Evolutionary conservation across 805 yeast genomes (phyloP).

Genomic region (Metschnikowia continentalis): DNA sequence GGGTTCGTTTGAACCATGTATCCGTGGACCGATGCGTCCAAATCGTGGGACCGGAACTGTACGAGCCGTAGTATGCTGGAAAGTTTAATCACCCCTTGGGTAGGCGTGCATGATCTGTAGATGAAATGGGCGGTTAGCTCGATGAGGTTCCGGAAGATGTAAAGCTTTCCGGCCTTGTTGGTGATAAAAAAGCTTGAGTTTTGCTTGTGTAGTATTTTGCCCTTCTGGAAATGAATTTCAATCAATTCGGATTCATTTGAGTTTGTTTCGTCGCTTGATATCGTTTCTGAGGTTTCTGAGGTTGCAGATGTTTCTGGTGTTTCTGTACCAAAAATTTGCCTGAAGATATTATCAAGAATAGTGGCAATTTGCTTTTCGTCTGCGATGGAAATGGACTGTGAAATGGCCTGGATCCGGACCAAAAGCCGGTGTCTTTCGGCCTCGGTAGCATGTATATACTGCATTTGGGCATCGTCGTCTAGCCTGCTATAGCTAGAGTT

Average conservation of each 20-base stretch:
- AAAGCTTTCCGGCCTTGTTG: slow-evolving; percentile 15
- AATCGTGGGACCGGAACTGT: slow-evolving; percentile 11
- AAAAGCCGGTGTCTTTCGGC: slow-evolving; percentile 23
- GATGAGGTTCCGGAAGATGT: slow-evolving; percentile 19
- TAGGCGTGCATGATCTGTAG: slow-evolving; percentile 7
- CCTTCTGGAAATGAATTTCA: too few relatives aligned
- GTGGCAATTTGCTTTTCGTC: slow-evolving; percentile 16
- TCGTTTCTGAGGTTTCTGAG: too few relatives aligned
- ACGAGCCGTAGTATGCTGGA: slow-evolving; percentile 19
- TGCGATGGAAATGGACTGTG: slow-evolving; percentile 26
- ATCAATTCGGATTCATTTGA: too few relatives aligned
- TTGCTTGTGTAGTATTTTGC: too few relatives aligned
- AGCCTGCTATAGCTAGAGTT: not conserved
- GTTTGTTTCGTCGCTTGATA: too few relatives aligned
- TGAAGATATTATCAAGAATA: slow-evolving; percentile 16
- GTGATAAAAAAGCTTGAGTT: slow-evolving; percentile 1
- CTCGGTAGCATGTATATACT: slow-evolving; percentile 13
- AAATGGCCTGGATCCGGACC: slow-evolving; percentile 25
- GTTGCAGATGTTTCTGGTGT: not conserved
- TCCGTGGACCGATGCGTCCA: slow-evolving; percentile 21
- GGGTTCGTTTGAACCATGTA: slow-evolving; percentile 28
- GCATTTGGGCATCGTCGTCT: slow-evolving; percentile 14
- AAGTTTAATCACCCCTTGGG: slow-evolving; percentile 18
- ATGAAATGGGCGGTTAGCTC: slow-evolving; percentile 20
- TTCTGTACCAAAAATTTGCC: slow-evolving; percentile 1